Evolutionary conservation across 2,329 filamentous ascomycete species (phyloP), one percentile per base, ranked within the genome.

Genomic region (Pseudocercospora fuligena): DNA sequence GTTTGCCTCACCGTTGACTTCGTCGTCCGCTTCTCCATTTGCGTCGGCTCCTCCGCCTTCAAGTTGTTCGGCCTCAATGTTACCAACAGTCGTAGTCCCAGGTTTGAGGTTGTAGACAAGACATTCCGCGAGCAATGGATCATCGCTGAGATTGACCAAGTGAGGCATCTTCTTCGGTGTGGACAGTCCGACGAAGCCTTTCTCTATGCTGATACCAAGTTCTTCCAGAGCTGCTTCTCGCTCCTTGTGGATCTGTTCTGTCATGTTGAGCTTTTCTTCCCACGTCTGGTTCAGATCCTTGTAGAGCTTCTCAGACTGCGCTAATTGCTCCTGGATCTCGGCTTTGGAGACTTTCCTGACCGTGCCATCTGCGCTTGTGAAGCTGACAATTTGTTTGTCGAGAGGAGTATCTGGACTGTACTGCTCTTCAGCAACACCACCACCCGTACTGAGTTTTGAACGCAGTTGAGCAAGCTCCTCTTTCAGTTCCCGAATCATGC

Each of bases 91-190:
- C 0, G 95, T 99, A 8, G 89, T 92, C 33, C 95, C 95, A 6
- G 95, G 94, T 79, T 99, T 99, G 72, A 99, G 87, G 75, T 99
- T 99, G 82, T 99, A 99, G 46, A 99, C 93, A 65, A 99, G 83
- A 80, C 95, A 99, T 81, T 99, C 95, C 5, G 94, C 94, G 53
- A 99, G 86, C 33, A 99, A 84, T 8, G 95, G 95, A 71, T 85
- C 83, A 64, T 85, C 83, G 71, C 94, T 97, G 72, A 99, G 82
- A 78, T 99, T 99, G 80, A 99, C 95, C 80, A 99, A 82, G 88
- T 99, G 95, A 8, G 95, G 95, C 92, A 98, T 99, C 81, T 97
- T 97, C 83, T 99, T 99, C 0, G 95, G 95, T 21, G 94, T 98
- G 67, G 93, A 94, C 68, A 99, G 83, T 14, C 95, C 95, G 68